Evolutionary conservation across 805 yeast species (phyloP).

Genomic region (Zygosaccharomyces pseudorouxii): DNA sequence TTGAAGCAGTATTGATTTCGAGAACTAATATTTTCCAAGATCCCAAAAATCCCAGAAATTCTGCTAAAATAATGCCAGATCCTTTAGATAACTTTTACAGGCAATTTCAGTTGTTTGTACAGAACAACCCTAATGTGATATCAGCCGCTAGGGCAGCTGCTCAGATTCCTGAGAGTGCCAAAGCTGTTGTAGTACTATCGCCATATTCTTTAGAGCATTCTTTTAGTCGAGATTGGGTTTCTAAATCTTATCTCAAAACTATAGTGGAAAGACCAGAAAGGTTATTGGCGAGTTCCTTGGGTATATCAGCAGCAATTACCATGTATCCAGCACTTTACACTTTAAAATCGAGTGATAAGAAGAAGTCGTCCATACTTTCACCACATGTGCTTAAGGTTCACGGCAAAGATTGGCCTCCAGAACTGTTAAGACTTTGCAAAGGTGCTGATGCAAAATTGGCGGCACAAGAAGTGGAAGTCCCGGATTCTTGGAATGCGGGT

Average conservation of each 20-base stretch:
- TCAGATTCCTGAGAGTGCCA: constrained; percentile 39
- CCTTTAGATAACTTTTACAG: constrained; percentile 39
- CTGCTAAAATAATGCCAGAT: constrained; percentile 18
- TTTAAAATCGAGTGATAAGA: constrained; percentile 38
- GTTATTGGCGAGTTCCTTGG: constrained; percentile 68
- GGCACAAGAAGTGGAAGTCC: constrained; percentile 62
- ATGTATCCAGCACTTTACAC: constrained; percentile 59
- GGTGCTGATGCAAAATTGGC: constrained; percentile 52
- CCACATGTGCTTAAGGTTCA: constrained; percentile 67
- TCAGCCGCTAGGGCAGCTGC: constrained; percentile 35
- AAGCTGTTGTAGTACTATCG: constrained; percentile 58
- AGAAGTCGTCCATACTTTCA: constrained; percentile 45
- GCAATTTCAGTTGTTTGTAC: constrained; percentile 43
- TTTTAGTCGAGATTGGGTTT: constrained; percentile 72
- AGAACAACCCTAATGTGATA: constrained; percentile 36
- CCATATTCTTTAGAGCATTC: constrained; percentile 69
- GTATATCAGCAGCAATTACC: constrained; percentile 69
- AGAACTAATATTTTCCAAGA: no score
- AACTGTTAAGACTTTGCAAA: constrained; percentile 52
- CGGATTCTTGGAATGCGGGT: constrained; percentile 76
- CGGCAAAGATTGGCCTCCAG: constrained; percentile 67
- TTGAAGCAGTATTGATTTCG: no score
- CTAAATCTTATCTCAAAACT: constrained; percentile 58
- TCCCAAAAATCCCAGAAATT: constrained; percentile 3
- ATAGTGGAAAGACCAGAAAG: constrained; percentile 84